Evolutionary conservation across 495 filamentous ascomycete species (phyloP).

Genomic region (Aspergillus homomorphus): DNA sequence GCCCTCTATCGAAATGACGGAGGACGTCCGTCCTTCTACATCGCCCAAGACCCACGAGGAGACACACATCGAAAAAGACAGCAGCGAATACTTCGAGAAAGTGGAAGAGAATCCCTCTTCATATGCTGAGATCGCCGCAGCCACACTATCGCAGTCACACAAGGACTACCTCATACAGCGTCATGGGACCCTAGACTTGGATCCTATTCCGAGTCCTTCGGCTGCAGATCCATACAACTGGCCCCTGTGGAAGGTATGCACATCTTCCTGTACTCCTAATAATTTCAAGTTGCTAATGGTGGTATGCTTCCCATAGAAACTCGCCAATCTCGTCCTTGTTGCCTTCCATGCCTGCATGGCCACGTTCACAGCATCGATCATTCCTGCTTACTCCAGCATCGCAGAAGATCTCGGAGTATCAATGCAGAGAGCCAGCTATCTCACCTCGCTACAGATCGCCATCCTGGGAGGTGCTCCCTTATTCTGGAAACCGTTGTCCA

Average conservation of each 20-base stretch:
- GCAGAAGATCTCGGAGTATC: constrained; percentile 44
- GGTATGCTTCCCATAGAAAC: constrained; percentile 38
- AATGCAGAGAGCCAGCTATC: constrained; percentile 48
- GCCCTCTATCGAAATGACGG: constrained; percentile 4
- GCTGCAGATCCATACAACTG: constrained; percentile 54
- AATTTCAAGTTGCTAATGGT: neutral
- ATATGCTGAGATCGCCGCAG: constrained; percentile 1
- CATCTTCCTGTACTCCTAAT: neutral
- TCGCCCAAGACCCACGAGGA: neutral
- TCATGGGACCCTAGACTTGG: constrained; percentile 41
- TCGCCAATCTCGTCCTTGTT: constrained; percentile 49
- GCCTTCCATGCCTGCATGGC: constrained; percentile 56
- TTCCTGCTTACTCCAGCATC: constrained; percentile 50
- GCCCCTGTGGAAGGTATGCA: constrained; percentile 39
- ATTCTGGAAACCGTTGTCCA: constrained; percentile 53
- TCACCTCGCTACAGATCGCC: constrained; percentile 51
- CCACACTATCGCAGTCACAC: constrained; percentile 1
- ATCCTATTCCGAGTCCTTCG: constrained; percentile 46
- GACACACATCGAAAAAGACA: neutral
- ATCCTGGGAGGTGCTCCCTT: constrained; percentile 50
- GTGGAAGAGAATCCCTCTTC: constrained; percentile 1
- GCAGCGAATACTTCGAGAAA: constrained; percentile 7
- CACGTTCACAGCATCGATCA: constrained; percentile 55
- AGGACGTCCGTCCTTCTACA: neutral
- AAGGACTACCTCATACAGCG: neutral